Evolutionary conservation across 805 yeast genomes (phyloP), one percentile per base, ranked within the genome.

Genomic region (Danielozyma ontarioensis): DNA sequence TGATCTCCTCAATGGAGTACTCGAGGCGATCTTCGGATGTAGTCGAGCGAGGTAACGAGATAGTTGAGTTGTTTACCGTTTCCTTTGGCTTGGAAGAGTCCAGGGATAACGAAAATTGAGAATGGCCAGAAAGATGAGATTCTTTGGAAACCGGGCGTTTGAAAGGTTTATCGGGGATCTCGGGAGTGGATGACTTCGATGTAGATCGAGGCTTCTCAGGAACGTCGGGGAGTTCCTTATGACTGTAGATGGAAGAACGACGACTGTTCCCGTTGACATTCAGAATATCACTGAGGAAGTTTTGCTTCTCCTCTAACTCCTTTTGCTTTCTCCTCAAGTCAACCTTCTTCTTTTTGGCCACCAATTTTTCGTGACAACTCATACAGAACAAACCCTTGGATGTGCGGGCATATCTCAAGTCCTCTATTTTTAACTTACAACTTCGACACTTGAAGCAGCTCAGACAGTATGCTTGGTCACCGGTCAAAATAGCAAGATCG

Each of bases 381-480:
- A 89, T 86, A 59, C 98, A 90, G 53, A 87, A 89, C 28, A 90
- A 65, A 0, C 97, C 97, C 50, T 84, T 89, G 27, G 89, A 80
- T 1, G 97, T 90, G 51, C 95, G 73, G 12, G 97, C 97, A 55
- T 93, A 93, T 44, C 88, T 72, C 44, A 89, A 64, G 59, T 90
- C 95, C 51, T 83, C 94, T 40, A 90, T 90, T 37, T 81, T 80
- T 40, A 75, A 75, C 54, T 83, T 80, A 64, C 98, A 90, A 46
- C 85, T 80, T 32, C 90, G 76, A 58, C 98, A 90, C 48, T 78
- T 78, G 64, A 90, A 93, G 58, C 98, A 90, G 31, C 72, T 70
- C 6, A 94, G 77, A 57, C 97, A 93, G 57, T 86, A 93, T 3
- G 97, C 96, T 53, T 85, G 90, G 48, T 93, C 94, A 17, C 96